Base-by-base conservation (phyloP, 2,329 filamentous ascomycete genomes). In the Monosporascus sp. region DNA sequence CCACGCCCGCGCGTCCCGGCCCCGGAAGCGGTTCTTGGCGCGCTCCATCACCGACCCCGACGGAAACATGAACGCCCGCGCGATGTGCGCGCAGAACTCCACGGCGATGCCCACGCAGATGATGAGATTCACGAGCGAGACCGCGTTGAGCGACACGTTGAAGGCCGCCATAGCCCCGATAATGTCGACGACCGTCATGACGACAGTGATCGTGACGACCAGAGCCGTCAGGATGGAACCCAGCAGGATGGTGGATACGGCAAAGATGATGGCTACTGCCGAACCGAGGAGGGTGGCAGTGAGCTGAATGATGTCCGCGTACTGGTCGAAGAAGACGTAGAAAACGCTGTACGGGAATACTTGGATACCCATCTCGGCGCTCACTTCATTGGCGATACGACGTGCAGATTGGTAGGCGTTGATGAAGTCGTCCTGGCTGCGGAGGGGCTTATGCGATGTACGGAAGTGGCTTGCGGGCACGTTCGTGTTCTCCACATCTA, bases 321-420 rank as follows among this genome's bases (percentile, higher is more conserved):
- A 99, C 69, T 97, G 94, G 68, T 99, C 94, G 69, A 99, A 99
- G 81, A 97, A 99, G 69, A 99, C 92, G 75, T 99, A 99, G 70
- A 96, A 96, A 56, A 97, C 87, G 62, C 90, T 95, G 75, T 99
- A 99, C 0, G 94, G 91, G 78, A 99, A 99, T 3, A 99, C 86
- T 24, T 94, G 86, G 22, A 89, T 84, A 5, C 85, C 82, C 5
- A 91, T 92, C 50, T 80, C 78, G 51, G 81, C 72, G 15, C 80
- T 86, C 50, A 99, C 86, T 28, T 88, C 87, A 14, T 84, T 74
- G 0, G 93, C 86, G 58, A 99, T 96, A 55, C 94, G 89, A 18
- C 93, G 88, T 3, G 94, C 94, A 1, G 93, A 84, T 5, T 87
- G 85, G 69, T 97, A 97, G 0, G 94, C 91, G 28, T 85, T 80